Conservation (phyloP, 2,329 filamentous ascomycete genomes). For the Aciculosporium take region DNA sequence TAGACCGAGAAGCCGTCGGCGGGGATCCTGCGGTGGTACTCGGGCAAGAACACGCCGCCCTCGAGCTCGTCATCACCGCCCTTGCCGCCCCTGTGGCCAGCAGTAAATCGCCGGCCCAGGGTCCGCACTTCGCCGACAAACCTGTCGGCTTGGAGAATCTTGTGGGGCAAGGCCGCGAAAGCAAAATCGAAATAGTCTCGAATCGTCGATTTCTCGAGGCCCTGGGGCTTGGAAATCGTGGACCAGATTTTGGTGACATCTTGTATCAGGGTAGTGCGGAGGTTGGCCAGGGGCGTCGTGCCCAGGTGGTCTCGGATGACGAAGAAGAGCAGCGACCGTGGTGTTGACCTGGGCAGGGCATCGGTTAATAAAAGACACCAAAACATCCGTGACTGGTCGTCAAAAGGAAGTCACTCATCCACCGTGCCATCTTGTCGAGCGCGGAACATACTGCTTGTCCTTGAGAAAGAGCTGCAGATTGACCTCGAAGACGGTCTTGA, state of each 20-base stretch:
- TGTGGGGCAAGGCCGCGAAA: slow-evolving; percentile 90
- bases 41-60: slow-evolving; percentile 74
- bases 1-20: slow-evolving; percentile 95
- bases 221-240: slow-evolving; percentile 78
- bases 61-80: slow-evolving; percentile 57
- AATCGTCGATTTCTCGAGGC: slow-evolving; percentile 76
- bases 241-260: slow-evolving; percentile 88
- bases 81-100: slow-evolving; percentile 61
- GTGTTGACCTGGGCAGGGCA: slow-evolving; percentile 48
- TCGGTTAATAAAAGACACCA: too few species aligned
- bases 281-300: slow-evolving; percentile 75
- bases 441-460: slow-evolving; percentile 69
- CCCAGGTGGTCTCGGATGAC: slow-evolving; percentile 96
- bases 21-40: slow-evolving; percentile 91
- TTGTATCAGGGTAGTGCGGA: slow-evolving; percentile 79
- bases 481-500: slow-evolving; percentile 98
- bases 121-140: slow-evolving; percentile 70
- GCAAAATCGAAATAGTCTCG: slow-evolving; percentile 98
- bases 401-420: too few species aligned
- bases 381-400: too few species aligned
- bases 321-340: slow-evolving; percentile 90
- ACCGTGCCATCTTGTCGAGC: too few species aligned
- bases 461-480: slow-evolving; percentile 95
- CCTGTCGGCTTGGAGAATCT: slow-evolving; percentile 86
- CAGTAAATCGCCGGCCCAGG: slow-evolving; percentile 66